Conservation (phyloP, 2,329 filamentous ascomycete genomes). For the Blastomyces gilchristii region DNA sequence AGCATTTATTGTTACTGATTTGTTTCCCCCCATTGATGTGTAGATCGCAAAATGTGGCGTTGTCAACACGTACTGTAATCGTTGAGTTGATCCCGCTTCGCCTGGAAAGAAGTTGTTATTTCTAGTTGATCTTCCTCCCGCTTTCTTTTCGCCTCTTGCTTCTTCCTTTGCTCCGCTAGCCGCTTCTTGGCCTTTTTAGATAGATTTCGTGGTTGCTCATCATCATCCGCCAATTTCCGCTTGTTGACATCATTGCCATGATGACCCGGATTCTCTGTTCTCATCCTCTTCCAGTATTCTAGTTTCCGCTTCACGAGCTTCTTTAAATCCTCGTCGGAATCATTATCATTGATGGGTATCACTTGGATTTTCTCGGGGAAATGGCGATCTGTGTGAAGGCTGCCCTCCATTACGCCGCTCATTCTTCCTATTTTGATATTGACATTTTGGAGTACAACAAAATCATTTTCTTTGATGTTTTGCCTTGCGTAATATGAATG, state of each 20-base stretch:
- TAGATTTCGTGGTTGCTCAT: conserved; percentile 23
- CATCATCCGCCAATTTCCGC: conserved; percentile 10
- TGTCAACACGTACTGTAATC: conserved; percentile 29
- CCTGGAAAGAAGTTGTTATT: conserved; percentile 14
- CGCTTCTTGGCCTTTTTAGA: neutral
- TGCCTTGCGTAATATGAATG: conserved; percentile 52
- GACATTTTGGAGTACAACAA: conserved; percentile 61
- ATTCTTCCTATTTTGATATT: conserved; percentile 52
- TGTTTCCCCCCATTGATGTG: conserved; percentile 13
- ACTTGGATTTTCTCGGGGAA: conserved; percentile 49
- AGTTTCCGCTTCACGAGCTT: conserved; percentile 53
- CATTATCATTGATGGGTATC: conserved; percentile 40
- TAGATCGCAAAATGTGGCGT: neutral
- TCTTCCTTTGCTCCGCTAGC: conserved; percentile 14
- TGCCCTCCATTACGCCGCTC: conserved; percentile 56
- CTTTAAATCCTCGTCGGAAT: conserved; percentile 37
- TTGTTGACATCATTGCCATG: conserved; percentile 17
- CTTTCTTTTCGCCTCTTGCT: conserved; percentile 23
- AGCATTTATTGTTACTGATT: conserved; percentile 13
- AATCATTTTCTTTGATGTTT: conserved; percentile 48
- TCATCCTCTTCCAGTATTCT: conserved; percentile 50
- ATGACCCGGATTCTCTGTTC: conserved; percentile 27
- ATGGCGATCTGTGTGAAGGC: conserved; percentile 51
- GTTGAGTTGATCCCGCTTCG: conserved; percentile 26
- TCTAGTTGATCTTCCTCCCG: conserved; percentile 23